Base-by-base conservation (phyloP, 1,139 yeast genomes). In the Protomyces arabidopsidicola region DNA sequence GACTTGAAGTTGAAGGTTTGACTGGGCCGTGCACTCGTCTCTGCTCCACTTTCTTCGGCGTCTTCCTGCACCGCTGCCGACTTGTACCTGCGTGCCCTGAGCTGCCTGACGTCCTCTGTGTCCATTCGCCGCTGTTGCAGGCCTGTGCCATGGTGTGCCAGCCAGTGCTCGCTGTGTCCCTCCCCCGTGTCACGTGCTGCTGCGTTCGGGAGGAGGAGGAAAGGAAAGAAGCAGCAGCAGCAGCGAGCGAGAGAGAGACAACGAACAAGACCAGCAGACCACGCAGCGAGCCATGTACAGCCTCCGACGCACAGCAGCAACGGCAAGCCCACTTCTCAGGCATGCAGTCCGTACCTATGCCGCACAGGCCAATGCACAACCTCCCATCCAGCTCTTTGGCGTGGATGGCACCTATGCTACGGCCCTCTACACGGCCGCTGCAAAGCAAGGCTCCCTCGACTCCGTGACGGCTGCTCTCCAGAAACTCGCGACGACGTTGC, bases 381-480 rank as follows among this genome's bases (percentile, higher is more conserved):
- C 96, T 67, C 98, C 98, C 66, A 87, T 91, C 69, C 97, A 90
- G 82, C 84, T 93, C 76, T 91, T 84, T 74, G 98, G 98, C 69
- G 80, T 93, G 70, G 97, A 91, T 71, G 98, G 98, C 75, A 90
- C 98, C 69, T 60, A 54, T 45, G 58, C 63, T 72, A 83, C 90
- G 68, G 97, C 99, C 59, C 83, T 93, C 72, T 93, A 87, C 84
- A 81, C 91, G 66, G 98, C 98, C 42, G 88, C 98, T 65, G 87
- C 86, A 70, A 88, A 88, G 82, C 85, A 86, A 72, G 83, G 95
- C 45, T 81, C 90, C 31, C 80, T 93, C 70, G 91, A 85, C 68
- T 78, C 84, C 72, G 85, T 96, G 62, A 84, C 81, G 75, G 80
- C 82, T 72, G 83, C 93, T 55, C 84, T 95, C 72, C 76, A 77